A percentile compares a stretch with the other conserved stretches of the same genome.
Conservation (phyloP, 106 monocot species). For the Dioscorea dumetorum region DNA sequence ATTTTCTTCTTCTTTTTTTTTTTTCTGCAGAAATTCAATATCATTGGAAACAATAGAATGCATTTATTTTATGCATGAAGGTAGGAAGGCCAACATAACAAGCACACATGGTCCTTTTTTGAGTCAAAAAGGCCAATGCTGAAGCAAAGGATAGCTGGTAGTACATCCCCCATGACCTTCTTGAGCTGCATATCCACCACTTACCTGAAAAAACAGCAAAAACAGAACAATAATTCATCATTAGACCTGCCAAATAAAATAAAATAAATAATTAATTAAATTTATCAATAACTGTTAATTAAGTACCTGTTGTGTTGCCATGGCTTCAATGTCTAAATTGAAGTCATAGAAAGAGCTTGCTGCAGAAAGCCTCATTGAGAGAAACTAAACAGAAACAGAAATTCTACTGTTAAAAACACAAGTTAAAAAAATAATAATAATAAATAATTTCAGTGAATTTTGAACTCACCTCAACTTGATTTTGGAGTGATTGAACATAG, state of each 20-base stretch:
- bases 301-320: constrained; percentile 15
- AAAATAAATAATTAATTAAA: neutral
- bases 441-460: neutral
- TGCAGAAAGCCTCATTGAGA: constrained; percentile 68
- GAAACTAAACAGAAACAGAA: constrained; percentile 34
- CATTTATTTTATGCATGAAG: constrained; percentile 13
- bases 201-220: constrained; percentile 1
- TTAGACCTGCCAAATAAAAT: neutral
- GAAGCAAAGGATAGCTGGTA: constrained; percentile 9
- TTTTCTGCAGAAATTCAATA: no score
- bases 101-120: neutral
- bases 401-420: neutral
- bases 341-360: constrained; percentile 53
- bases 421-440: neutral
- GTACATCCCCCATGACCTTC: constrained; percentile 16
- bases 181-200: constrained; percentile 11
- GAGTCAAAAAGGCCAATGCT: constrained; percentile 14
- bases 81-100: neutral
- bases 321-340: constrained; percentile 23
- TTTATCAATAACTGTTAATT: neutral
- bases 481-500: constrained; percentile 70
- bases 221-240: neutral
- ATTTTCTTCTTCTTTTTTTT: no score
- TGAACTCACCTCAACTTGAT: constrained; percentile 58
- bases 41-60: neutral